Base-by-base conservation (phyloP, 192 early-diverging fungal species). In the Backusella australiensis region DNA sequence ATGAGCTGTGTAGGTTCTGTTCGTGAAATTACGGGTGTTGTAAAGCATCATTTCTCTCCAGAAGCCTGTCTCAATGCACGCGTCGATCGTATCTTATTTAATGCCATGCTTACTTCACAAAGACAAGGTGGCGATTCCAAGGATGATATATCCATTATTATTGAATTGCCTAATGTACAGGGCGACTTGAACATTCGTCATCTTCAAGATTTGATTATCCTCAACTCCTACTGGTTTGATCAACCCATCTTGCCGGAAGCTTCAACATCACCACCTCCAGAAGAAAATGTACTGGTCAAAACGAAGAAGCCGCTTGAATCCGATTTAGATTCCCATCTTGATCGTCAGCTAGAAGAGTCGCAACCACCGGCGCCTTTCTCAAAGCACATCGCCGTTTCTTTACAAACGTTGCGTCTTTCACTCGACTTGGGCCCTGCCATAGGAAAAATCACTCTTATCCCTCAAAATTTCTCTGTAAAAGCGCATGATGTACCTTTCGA, bases 21-120 rank as follows among this genome's bases (percentile, higher is more conserved):
- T 32, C 75, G 80, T n/a, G 86, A 86, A 4, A 86, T 88, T 0
- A 90, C 89, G 1, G 89, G 86, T 0, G 81, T 89, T 39, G 84
- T 93, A 26, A 89, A 90, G 3, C 93, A 95, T 73, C 79, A 86
- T 19, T 95, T 93, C 74, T 95, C 94, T n/a, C 92, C 92, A 17
- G 89, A 92, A 77, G 87, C 91, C 69, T 92, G 93, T 59, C 77
- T 94, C 35, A 84, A 79, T 36, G 85, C 86, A 23, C 86, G 85
- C 74, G 82, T 92, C 19, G 88, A 90, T 21, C 80, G 87, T n/a
- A 83, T 95, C 35, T 78, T 82, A 41, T 88, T 94, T 46, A 89
- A 87, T 75, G 83, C 83, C 8, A 89, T 89, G 26, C 78, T 93
- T 4, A 86, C 87, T 72, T 91, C 83, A 6, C 80, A 76, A 34